Evolutionary conservation across 805 yeast genomes (phyloP).

Genomic region (Tetrapisispora fleetii): DNA sequence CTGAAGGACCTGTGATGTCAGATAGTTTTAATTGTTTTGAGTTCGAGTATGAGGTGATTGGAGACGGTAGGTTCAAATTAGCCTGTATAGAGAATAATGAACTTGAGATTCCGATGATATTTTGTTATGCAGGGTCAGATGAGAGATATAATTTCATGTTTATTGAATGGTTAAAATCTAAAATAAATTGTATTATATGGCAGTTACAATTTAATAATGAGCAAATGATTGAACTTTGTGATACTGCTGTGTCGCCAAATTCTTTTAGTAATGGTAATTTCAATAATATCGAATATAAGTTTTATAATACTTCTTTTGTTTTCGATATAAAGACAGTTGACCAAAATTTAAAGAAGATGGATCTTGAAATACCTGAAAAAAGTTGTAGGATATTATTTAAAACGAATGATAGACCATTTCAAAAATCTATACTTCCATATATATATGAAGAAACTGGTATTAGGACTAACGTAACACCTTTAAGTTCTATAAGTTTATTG

Average conservation of each 20-base stretch:
- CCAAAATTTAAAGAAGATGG: constrained; percentile 16
- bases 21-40: constrained; percentile 10
- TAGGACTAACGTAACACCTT: constrained; percentile 16
- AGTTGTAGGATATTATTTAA: constrained; percentile 17
- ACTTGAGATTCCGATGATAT: constrained; percentile 10
- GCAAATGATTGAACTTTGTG: constrained; percentile 20
- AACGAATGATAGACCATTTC: constrained; percentile 4
- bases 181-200: constrained; percentile 19
- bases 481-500: constrained; percentile 6
- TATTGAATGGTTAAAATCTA: constrained; percentile 23
- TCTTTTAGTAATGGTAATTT: constrained; percentile 6
- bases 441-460: constrained; percentile 26
- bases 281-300: constrained; percentile 1
- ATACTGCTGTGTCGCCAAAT: constrained; percentile 12
- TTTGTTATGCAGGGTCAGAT: constrained; percentile 9
- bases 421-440: constrained; percentile 13
- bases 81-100: constrained; percentile 8
- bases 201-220: constrained; percentile 17
- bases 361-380: constrained; percentile 19
- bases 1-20: neutral
- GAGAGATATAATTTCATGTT: constrained; percentile 3
- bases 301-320: constrained; percentile 23
- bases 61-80: constrained; percentile 4
- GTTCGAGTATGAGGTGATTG: constrained; percentile 2
- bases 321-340: constrained; percentile 18